Percentiles rank a stretch among this genome's conserved stretches.
Conservation (phyloP, 768 basidiomycete species). For the Chalciporus sphaerocephalus region DNA sequence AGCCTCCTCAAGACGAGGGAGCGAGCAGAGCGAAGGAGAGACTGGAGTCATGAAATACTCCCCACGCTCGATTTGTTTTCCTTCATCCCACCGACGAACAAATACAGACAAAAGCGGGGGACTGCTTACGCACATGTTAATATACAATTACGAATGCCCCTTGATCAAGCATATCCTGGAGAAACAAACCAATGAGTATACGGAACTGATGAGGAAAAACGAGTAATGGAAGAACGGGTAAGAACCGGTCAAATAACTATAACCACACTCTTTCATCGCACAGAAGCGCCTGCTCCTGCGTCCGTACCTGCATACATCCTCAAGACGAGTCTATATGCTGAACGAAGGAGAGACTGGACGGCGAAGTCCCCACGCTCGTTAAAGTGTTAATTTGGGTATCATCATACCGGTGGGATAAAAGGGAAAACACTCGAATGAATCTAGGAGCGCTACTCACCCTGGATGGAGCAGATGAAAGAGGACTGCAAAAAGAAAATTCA, state of each 20-base stretch:
- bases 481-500: neutral
- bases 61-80: slow-evolving; percentile 22
- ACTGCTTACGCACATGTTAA: neutral
- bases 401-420: slow-evolving; percentile 18
- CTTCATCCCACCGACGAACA: slow-evolving; percentile 29
- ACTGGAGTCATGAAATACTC: slow-evolving; percentile 20
- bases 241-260: slow-evolving; percentile 34
- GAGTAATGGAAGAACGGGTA: neutral
- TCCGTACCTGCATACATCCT: slow-evolving; percentile 33
- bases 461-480: neutral
- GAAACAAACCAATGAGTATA: slow-evolving; percentile 10
- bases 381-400: slow-evolving; percentile 28
- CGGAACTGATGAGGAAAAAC: neutral
- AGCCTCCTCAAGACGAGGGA: slow-evolving; percentile 26
- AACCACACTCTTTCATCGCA: slow-evolving; percentile 32
- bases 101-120: neutral
- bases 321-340: slow-evolving; percentile 34
- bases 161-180: slow-evolving; percentile 1
- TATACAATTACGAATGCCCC: neutral
- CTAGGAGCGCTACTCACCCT: slow-evolving; percentile 13
- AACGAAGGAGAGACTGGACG: slow-evolving; percentile 34
- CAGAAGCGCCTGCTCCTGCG: slow-evolving; percentile 34
- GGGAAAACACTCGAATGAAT: neutral
- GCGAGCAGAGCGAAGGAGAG: slow-evolving; percentile 18
- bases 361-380: slow-evolving; percentile 30